Evolutionary conservation across 2,329 filamentous ascomycete genomes (phyloP), one percentile per base, ranked within the genome.

Genomic region (Claviceps monticola): DNA sequence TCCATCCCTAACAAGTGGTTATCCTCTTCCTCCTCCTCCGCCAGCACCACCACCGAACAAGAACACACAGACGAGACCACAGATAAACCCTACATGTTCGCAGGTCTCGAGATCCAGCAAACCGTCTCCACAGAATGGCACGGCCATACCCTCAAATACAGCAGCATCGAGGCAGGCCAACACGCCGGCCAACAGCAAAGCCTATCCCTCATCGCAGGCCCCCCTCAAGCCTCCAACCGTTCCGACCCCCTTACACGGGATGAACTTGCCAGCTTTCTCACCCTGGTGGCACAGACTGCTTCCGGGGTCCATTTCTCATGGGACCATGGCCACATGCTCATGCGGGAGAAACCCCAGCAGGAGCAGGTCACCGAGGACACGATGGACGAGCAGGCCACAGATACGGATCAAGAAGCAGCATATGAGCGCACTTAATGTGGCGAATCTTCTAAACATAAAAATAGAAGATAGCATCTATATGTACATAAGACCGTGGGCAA

Each of bases 61-160:
- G 29, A 38, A 16, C 13, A 21, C 46, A 23, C 19, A 2, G 19
- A 9, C 45, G 19, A 16, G 13, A 21, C 50, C 48, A 49, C 23
- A 46, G 53, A 63, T 42, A 46, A 68, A 3, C 54, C 58, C 13
- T 71, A 69, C 58, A 51, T 68, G 16, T 78, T 79, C 60, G 66
- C 68, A 47, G 75, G 76, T 7, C 66, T 78, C 1, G 76, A 81
- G 57, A 66, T 80, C 41, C 74, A 72, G 46, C 73, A 74, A 53
- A 62, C 66, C 23, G 62, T 73, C 46, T 64, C 71, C 9, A 62
- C 71, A 41, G 60, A 67, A 2, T 74, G 71, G 61, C 55, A 65
- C 6, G 69, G 67, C 44, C 71, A 74, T 62, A 71, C 61, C 11
- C 63, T 81, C 8, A 68, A 66, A 7, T 79, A 79, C 67, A 74